Evolutionary conservation across 2,329 filamentous ascomycete species (phyloP), one percentile per base, ranked within the genome.

Genomic region (Scolecobasidium constrictum): DNA sequence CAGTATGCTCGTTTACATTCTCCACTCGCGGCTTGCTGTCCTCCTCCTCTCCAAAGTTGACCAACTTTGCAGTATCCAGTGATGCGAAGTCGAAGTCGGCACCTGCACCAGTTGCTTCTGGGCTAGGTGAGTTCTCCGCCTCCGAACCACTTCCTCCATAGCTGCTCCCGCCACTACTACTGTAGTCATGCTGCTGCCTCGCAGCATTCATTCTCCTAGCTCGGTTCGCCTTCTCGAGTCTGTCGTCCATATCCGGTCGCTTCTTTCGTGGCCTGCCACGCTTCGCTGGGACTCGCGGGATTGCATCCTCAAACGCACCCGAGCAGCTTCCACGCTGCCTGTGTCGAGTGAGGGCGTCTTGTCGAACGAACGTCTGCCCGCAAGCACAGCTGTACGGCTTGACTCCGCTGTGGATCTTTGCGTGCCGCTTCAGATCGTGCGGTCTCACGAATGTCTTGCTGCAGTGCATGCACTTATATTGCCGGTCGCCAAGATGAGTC

Each of bases 341-440:
- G 60, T 98, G 92, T 44, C 92, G 78, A 17, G 92, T 96, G 42
- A 98, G 73, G 13, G 92, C 92, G 60, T 98, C 92, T 56, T 96
- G 90, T 44, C 92, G 79, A 23, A 90, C 90, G 59, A 98, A 98
- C 51, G 82, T 86, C 62, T 93, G 93, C 45, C 90, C 87, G 58
- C 92, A 98, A 49, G 86, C 80, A 64, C 92, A 98, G 36, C 86
- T 83, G 59, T 95, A 94, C 4, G 90, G 87, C 68, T 95, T 95
- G 64, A 93, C 82, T 39, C 88, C 88, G 1, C 86, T 94, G 65
- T 98, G 92, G 45, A 96, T 98, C 67, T 96, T 95, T 52, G 88
- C 83, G 59, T 98, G 92, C 47, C 92, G 80, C 70, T 96, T 98
- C 47, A 96, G 78, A 60, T 98, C 92, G 60, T 98, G 92, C 54